Base-by-base conservation (phyloP, 371 early-diverging fungal genomes). In the Neoconidiobolus thromboides region DNA sequence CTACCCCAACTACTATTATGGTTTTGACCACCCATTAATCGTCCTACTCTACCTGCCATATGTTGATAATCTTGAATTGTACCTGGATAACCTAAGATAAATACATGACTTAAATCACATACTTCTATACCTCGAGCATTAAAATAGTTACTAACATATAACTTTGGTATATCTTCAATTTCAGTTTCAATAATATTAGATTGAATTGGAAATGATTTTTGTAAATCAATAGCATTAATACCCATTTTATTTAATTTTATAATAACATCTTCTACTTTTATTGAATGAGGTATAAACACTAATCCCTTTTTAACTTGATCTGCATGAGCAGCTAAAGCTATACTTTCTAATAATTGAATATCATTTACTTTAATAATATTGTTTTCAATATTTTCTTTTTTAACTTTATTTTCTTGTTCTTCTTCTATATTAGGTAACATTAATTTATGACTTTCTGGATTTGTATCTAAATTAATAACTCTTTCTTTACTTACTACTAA, bases 261-360 rank as follows among this genome's bases (percentile, higher is more conserved):
- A 49, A 49, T 49, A 5, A 49, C 49, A 49, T 49, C 26, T 14
- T 14, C 49, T 39, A 64, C 66, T 61, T 65, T 76, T 65, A 62
- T 64, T 38, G 53, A 68, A 39, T 72, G 69, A 49, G 72, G 67
- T 12, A 82, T 72, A 66, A 89, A 86, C 10, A 86, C 68, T n/a
- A 86, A 73, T 0, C 77, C 84, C 14, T 73, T 67, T 5, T 65
- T 47, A 1, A 81, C 77, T 0, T 65, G 47, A 51, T 82, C 82
- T 0, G 73, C 41, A 15, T 72, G 69, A 40, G 72, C 70, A 3
- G 80, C 65, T 2, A 65, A 69, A 6, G 76, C 78, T 0, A 86
- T 63, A 49, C 75, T 72, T 48, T 78, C 80, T 12, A 85, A 49
- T 69, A 87, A 70, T 14, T 68, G 64, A 49, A 82, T 80, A 51